phyloP scores from a whole-genome alignment of 164 flowering plant species.

The Taxillus chinensis region DNA sequence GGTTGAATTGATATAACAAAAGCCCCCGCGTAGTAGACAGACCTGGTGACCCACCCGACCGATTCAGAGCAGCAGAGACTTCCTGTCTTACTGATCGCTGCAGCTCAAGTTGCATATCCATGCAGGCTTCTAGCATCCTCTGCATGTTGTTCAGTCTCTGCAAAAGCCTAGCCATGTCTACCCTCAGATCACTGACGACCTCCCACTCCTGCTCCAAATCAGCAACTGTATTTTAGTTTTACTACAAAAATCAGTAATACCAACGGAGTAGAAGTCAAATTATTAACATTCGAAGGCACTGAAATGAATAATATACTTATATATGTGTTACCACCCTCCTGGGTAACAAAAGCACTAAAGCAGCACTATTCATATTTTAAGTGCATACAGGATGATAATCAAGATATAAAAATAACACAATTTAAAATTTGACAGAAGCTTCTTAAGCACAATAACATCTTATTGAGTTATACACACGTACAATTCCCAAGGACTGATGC shows the following conservation, averaged over 20 bases:
- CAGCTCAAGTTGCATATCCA: constrained; percentile 98
- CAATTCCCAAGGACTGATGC: constrained; percentile 55
- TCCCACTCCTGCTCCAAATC: constrained; percentile 71
- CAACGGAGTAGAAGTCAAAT: neutral
- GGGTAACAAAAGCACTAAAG: no score
- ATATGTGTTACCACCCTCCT: no score
- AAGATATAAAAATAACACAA: no score
- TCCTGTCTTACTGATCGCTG: constrained; percentile 91
- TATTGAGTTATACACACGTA: constrained; percentile 11
- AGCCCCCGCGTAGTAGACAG: neutral
- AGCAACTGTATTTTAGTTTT: neutral
- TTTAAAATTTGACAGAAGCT: no score
- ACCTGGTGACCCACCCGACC: constrained; percentile 53
- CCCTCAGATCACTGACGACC: constrained; percentile 71
- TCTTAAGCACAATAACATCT: no score
- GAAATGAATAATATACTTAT: no score
- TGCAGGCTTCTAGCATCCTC: constrained; percentile 92
- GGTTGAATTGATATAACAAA: no score
- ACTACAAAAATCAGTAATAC: neutral
- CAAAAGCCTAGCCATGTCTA: constrained; percentile 86
- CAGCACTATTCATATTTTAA: no score
- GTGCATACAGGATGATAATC: no score
- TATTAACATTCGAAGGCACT: no score
- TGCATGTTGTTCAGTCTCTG: constrained; percentile 89
- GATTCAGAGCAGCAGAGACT: constrained; percentile 84